phyloP scores from a whole-genome alignment of 805 yeast genomes.

The Lipomyces mesembrius region DNA sequence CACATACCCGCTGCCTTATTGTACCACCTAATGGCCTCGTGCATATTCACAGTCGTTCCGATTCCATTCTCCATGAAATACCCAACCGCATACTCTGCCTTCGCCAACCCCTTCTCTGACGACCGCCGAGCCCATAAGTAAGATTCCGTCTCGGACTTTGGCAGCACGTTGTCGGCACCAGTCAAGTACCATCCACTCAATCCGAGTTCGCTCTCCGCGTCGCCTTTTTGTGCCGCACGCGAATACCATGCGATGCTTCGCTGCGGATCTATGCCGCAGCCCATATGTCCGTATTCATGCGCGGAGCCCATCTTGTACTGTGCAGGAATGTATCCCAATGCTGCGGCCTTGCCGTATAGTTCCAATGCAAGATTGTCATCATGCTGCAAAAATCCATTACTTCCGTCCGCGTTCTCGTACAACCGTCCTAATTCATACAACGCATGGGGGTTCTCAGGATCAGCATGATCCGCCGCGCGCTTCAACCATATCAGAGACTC shows the following conservation, averaged over 20 bases:
- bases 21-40: constrained; percentile 61
- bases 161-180: constrained; percentile 64
- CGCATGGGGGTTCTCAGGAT: constrained; percentile 57
- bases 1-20: constrained; percentile 58
- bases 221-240: constrained; percentile 63
- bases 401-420: constrained; percentile 51
- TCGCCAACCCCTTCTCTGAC: constrained; percentile 64
- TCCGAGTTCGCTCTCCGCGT: constrained; percentile 71
- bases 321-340: constrained; percentile 64
- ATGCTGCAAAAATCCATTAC: constrained; percentile 30
- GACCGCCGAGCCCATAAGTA: constrained; percentile 77
- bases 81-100: constrained; percentile 76
- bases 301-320: constrained; percentile 73
- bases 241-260: constrained; percentile 76
- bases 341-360: constrained; percentile 63
- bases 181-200: constrained; percentile 81
- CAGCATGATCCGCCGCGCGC: constrained; percentile 54
- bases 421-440: constrained; percentile 61
- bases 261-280: constrained; percentile 57
- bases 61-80: constrained; percentile 70
- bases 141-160: constrained; percentile 68
- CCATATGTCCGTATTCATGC: constrained; percentile 69
- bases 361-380: constrained; percentile 52
- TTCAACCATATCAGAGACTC: constrained; percentile 58
- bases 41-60: constrained; percentile 58